phyloP scores from a whole-genome alignment of 306 rosid genomes.

The Prinsepia uniflora region DNA sequence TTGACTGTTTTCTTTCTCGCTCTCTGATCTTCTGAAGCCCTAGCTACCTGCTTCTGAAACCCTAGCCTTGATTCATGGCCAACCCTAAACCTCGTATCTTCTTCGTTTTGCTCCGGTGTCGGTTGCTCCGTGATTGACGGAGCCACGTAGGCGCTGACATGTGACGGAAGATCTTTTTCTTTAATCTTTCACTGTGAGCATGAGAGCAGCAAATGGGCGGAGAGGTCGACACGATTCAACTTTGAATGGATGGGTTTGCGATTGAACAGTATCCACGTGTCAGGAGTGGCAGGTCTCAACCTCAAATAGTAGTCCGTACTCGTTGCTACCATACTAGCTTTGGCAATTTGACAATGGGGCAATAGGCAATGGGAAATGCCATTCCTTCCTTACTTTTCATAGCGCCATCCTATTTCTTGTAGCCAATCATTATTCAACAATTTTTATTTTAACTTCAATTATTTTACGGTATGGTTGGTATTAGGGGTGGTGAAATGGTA shows the following conservation, averaged over 20 bases:
- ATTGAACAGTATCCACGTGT: slow-evolving; percentile 39
- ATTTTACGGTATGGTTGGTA: too few species aligned
- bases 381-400: too few species aligned
- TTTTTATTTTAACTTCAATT: not conserved
- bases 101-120: not conserved
- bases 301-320: slow-evolving; percentile 9
- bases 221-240: not conserved
- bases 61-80: not conserved
- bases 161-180: not conserved
- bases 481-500: too few species aligned
- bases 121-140: slow-evolving; percentile 4
- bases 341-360: not conserved
- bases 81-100: slow-evolving; percentile 4
- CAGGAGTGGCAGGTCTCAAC: slow-evolving; percentile 9
- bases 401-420: too few species aligned
- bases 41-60: not conserved
- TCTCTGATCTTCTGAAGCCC: not conserved
- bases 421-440: not conserved
- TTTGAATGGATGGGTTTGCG: not conserved
- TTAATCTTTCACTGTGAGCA: not conserved
- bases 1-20: slow-evolving; percentile 27
- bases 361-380: not conserved
- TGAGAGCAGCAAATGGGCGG: not conserved
- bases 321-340: slow-evolving; percentile 6
- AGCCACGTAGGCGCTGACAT: not conserved